These are phyloP conservation scores for Fusarium sp. DNA, from an alignment of 2,329 filamentous ascomycete genomes.

Conservation along the genomic window DNA sequence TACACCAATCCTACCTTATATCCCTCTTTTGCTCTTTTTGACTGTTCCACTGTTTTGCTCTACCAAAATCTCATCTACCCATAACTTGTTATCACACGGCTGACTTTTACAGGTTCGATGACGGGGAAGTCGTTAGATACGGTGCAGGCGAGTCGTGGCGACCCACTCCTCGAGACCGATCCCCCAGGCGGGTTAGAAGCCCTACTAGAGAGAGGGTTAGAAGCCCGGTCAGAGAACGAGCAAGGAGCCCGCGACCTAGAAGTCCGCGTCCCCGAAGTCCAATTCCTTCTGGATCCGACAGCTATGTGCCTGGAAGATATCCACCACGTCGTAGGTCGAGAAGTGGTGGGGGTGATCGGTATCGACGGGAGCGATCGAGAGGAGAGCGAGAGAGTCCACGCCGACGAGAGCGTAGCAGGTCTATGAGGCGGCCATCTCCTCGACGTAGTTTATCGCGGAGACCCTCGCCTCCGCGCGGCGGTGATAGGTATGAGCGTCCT, in stretches of 20 bases:
- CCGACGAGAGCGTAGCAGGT: constrained; percentile 52
- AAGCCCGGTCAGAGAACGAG: constrained; percentile 49
- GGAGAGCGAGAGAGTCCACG: constrained; percentile 55
- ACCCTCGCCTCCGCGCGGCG: constrained; percentile 51
- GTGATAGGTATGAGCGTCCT: constrained; percentile 54
- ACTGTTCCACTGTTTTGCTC: constrained; percentile 4
- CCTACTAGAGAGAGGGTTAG: constrained; percentile 47
- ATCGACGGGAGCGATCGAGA: constrained; percentile 56
- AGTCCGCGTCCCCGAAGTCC: constrained; percentile 54
- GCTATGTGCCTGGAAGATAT: constrained; percentile 60
- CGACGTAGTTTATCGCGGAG: constrained; percentile 54
- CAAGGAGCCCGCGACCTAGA: constrained; percentile 53
- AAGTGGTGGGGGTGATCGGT: constrained; percentile 55
- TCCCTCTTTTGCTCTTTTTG: not conserved
- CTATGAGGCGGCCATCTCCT: constrained; percentile 53
- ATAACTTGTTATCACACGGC: constrained; percentile 3
- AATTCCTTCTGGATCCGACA: constrained; percentile 55
- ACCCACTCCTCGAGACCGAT: constrained; percentile 65
- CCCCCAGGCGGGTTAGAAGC: constrained; percentile 53
- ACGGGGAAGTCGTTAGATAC: constrained; percentile 71
- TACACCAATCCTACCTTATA: not conserved
- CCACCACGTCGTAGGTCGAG: constrained; percentile 56
- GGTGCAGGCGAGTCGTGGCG: constrained; percentile 71
- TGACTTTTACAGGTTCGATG: constrained; percentile 62
- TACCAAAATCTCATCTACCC: not conserved